Percentiles rank a stretch among this genome's conserved stretches.
Evolutionary conservation across 2,329 filamentous ascomycete species (phyloP).

Genomic region (Colletotrichum sojae): DNA sequence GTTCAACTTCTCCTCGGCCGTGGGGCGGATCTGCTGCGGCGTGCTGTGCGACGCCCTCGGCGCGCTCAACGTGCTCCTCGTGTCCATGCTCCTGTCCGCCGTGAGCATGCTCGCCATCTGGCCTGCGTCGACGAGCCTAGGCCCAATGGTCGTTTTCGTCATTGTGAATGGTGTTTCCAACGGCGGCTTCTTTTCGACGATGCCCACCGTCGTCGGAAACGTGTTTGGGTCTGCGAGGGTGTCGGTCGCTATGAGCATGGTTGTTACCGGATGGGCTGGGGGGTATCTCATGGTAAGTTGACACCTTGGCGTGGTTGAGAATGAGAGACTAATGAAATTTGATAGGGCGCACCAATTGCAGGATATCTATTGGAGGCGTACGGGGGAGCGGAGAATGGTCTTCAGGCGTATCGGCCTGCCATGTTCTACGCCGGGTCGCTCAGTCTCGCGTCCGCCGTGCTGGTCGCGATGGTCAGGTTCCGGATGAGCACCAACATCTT

Average conservation of each 20-base stretch:
- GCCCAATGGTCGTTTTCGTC: slow-evolving; percentile 68
- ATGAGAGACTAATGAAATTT: background rate
- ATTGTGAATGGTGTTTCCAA: slow-evolving; percentile 73
- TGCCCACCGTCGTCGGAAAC: slow-evolving; percentile 74
- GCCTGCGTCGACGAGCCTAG: slow-evolving; percentile 70
- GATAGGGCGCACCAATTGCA: slow-evolving; percentile 68
- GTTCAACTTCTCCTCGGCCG: slow-evolving; percentile 73
- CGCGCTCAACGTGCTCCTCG: slow-evolving; percentile 67
- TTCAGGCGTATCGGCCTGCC: slow-evolving; percentile 70
- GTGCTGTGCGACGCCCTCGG: slow-evolving; percentile 68
- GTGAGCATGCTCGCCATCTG: slow-evolving; percentile 73
- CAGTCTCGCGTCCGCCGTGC: slow-evolving; percentile 59
- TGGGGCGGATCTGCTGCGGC: slow-evolving; percentile 70
- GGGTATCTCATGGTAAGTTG: slow-evolving; percentile 71
- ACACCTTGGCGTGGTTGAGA: background rate
- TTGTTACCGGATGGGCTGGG: slow-evolving; percentile 71
- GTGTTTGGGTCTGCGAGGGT: slow-evolving; percentile 70
- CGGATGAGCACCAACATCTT: slow-evolving; percentile 55
- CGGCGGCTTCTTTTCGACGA: slow-evolving; percentile 74
- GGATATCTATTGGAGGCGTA: slow-evolving; percentile 71
- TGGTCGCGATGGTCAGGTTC: slow-evolving; percentile 60
- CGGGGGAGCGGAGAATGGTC: slow-evolving; percentile 63
- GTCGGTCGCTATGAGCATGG: slow-evolving; percentile 72
- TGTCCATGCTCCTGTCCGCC: slow-evolving; percentile 65
- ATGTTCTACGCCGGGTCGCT: slow-evolving; percentile 74